Evolutionary conservation across 208 protist species (phyloP), one percentile per base, ranked within the genome.

Genomic region (Borovskyia barvae): DNA sequence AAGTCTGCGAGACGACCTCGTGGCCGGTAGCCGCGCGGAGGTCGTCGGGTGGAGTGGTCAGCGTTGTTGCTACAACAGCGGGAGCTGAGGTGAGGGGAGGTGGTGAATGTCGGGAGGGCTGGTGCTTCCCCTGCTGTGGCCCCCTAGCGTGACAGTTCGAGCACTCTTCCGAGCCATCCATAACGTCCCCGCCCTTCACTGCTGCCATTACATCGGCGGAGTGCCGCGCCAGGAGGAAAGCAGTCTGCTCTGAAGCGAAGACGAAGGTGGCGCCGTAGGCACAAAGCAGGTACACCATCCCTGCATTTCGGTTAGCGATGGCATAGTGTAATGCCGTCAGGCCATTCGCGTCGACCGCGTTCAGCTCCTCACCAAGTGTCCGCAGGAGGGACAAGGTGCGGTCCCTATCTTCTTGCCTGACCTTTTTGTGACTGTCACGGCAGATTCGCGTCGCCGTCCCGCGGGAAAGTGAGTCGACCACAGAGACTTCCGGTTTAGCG

Each of bases 301-400:
- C 64, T 0, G 68, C 64, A 41, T 77, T 81, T 46, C 56, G 64
- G 43, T 81, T 76, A 7, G 58, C 69, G 35, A 77, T 81, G 32
- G 71, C 75, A 69, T 76, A 77, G 65, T 81, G 75, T 36, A 82
- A 70, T 42, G 69, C 64, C 9, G 70, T 75, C 41, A 82, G 37
- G 20, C 69, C 65, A 11, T 50, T 40, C 20, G 64, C 50, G 41
- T 82, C 75, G n/a, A 68, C 24, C 8, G 52, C 32, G 57, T 77
- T 75, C 33, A 77, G 50, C 19, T 63, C 70, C 1, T 32, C 33
- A 11, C 19, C 29, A 20, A 67, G 39, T n/a, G 52, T 17, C 39
- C 45, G 46, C 32, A 56, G 63, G 6, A 70, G 53, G 0, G 39
- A 41, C 54, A 62, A 48, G n/a, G n/a, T n/a, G n/a, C n/a, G n/a